Percentiles rank a stretch among this genome's conserved stretches.
Evolutionary conservation across 2,329 filamentous ascomycete genomes (phyloP).

Genomic region (Fusarium sp.): DNA sequence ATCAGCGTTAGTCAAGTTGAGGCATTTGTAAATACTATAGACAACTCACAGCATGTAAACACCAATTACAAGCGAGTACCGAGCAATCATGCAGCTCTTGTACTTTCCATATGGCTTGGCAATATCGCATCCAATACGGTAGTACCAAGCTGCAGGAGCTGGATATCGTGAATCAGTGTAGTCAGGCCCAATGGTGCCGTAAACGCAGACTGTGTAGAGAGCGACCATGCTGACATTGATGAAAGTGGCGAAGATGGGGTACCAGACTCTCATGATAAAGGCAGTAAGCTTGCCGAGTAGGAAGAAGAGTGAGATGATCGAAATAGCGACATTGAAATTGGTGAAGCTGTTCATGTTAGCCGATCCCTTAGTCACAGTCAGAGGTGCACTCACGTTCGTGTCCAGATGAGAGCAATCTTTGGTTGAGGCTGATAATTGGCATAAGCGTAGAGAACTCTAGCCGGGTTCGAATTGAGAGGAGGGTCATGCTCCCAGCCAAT

Average conservation of each 20-base stretch:
- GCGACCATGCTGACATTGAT: constrained; percentile 66
- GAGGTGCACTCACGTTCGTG: constrained; percentile 66
- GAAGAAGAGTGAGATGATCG: constrained; percentile 79
- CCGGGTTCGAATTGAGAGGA: constrained; percentile 76
- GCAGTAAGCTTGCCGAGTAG: constrained; percentile 75
- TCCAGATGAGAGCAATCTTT: constrained; percentile 76
- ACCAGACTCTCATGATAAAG: constrained; percentile 76
- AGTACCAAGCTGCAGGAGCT: constrained; percentile 76
- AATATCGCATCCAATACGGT: constrained; percentile 73
- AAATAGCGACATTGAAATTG: constrained; percentile 79
- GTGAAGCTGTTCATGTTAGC: constrained; percentile 66
- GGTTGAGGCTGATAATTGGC: constrained; percentile 74
- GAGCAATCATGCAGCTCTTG: constrained; percentile 73
- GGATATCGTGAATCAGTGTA: constrained; percentile 71
- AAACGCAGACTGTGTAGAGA: constrained; percentile 72
- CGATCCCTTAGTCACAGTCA: neutral
- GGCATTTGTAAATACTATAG: neutral
- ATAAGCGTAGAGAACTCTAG: constrained; percentile 74
- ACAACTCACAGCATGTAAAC: constrained; percentile 73
- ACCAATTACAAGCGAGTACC: constrained; percentile 71
- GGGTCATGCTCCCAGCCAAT: constrained; percentile 72
- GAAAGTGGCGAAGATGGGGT: constrained; percentile 69
- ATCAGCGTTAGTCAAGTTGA: neutral
- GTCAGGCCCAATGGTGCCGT: constrained; percentile 78
- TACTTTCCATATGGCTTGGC: constrained; percentile 63